Percentiles rank a stretch among this genome's conserved stretches.
These are phyloP conservation scores for Leishmania major DNA, from an alignment of 208 protist genomes.

Conservation along the genomic window DNA sequence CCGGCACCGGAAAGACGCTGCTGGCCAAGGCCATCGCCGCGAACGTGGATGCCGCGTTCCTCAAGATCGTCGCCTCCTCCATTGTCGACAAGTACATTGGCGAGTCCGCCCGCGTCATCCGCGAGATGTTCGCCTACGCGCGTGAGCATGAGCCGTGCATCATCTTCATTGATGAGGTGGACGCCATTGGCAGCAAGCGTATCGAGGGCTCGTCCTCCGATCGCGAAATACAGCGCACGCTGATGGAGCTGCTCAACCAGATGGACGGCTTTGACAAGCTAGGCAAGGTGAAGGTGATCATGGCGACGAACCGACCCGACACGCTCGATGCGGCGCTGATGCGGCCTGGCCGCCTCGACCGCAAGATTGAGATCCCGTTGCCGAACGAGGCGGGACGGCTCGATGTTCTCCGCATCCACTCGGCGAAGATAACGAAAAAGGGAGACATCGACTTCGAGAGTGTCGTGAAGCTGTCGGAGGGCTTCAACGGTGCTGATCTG, in stretches of 20 bases:
- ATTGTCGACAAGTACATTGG: conserved; percentile 99
- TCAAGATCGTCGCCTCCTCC: conserved; percentile 98
- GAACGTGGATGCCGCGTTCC: conserved; percentile 98
- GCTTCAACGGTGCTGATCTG: conserved; percentile 99
- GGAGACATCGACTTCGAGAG: conserved; percentile 99
- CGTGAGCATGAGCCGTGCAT: conserved; percentile 99
- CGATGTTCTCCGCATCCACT: conserved; percentile 99
- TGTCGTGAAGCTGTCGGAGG: conserved; percentile 98
- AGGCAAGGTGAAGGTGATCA: conserved; percentile 99
- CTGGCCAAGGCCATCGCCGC: conserved; percentile 98
- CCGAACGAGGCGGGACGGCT: conserved; percentile 98
- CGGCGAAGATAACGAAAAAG: conserved; percentile 95
- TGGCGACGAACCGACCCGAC: conserved; percentile 99
- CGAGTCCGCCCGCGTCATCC: conserved; percentile 98
- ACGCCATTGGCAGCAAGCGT: conserved; percentile 99
- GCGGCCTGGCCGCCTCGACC: conserved; percentile 96
- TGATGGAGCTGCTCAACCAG: conserved; percentile 99
- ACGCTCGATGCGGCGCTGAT: conserved; percentile 98
- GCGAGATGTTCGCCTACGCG: conserved; percentile 99
- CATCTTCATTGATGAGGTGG: conserved; percentile 99
- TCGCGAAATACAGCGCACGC: conserved; percentile 99
- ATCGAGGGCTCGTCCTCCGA: conserved; percentile 99
- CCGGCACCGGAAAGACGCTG: conserved; percentile 96
- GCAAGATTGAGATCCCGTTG: conserved; percentile 98
- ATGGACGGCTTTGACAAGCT: conserved; percentile 99